A percentile compares a stretch with the other conserved stretches of the same genome.
Conservation (phyloP, 1,139 yeast genomes). For the Candida sojae region DNA sequence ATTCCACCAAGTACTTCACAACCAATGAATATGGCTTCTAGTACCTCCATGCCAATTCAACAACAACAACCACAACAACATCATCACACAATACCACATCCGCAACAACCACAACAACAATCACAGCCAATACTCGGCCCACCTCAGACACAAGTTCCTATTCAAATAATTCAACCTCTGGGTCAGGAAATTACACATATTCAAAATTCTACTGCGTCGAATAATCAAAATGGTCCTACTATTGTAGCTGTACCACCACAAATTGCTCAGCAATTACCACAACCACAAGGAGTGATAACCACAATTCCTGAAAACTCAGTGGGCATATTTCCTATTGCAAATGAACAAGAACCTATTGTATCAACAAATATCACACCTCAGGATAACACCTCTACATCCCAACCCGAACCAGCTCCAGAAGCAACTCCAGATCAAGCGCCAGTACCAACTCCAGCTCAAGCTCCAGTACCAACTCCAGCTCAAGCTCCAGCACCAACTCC, state of each 20-base stretch:
- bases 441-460: not conserved
- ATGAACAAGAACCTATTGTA: not conserved
- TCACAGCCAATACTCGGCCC: conserved; percentile 6
- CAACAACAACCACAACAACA: conserved; percentile 15
- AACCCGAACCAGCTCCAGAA: not conserved
- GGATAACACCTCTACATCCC: not conserved
- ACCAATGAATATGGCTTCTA: conserved; percentile 2
- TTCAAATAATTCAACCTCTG: not conserved
- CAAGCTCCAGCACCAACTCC: not conserved
- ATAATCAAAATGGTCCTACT: not conserved
- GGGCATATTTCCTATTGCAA: not conserved
- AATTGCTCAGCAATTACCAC: not conserved
- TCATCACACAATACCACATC: conserved; percentile 3
- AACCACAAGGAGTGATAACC: not conserved
- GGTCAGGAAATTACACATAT: not conserved
- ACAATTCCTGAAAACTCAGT: conserved; percentile 2
- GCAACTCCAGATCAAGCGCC: not conserved
- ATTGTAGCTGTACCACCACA: not conserved
- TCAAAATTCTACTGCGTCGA: not conserved
- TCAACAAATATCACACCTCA: not conserved
- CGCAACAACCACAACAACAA: conserved; percentile 8
- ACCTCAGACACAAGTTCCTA: not conserved
- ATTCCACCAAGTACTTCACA: conserved; percentile 13
- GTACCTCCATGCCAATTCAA: not conserved
- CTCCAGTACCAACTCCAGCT: too few relatives aligned